A percentile compares a stretch with the other conserved stretches of the same genome.
phyloP scores from a whole-genome alignment of 2,329 filamentous ascomycete genomes.

The Colletotrichum sp. region DNA sequence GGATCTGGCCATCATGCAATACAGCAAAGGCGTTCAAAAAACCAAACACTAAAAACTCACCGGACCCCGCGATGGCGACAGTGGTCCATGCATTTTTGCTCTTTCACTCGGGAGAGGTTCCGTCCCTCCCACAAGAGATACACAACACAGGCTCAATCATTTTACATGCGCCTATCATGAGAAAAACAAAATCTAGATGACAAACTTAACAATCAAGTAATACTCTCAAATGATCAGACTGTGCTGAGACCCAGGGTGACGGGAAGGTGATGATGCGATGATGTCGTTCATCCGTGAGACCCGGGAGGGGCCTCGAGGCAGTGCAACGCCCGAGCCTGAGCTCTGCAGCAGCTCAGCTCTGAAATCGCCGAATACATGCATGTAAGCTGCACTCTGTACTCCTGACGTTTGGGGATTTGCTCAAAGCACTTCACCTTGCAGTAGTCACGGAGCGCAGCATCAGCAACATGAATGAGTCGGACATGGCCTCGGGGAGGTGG shows the following conservation, averaged over 20 bases:
- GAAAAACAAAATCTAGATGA: background rate
- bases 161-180: background rate
- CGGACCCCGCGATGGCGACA: background rate
- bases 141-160: background rate
- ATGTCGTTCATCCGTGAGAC: background rate
- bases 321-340: background rate
- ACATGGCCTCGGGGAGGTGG: background rate
- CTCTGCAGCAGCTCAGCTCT: background rate
- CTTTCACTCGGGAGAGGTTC: background rate
- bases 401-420: background rate
- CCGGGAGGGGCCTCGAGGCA: background rate
- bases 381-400: background rate
- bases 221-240: background rate
- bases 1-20: background rate
- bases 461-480: background rate
- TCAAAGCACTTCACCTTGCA: background rate
- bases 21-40: slow-evolving; percentile 9
- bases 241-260: background rate
- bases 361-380: background rate
- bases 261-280: background rate
- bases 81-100: background rate
- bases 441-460: background rate
- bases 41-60: background rate
- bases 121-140: background rate
- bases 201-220: background rate